phyloP scores from a whole-genome alignment of 2,329 filamentous ascomycete genomes.

The Waltergamsia citrina region DNA sequence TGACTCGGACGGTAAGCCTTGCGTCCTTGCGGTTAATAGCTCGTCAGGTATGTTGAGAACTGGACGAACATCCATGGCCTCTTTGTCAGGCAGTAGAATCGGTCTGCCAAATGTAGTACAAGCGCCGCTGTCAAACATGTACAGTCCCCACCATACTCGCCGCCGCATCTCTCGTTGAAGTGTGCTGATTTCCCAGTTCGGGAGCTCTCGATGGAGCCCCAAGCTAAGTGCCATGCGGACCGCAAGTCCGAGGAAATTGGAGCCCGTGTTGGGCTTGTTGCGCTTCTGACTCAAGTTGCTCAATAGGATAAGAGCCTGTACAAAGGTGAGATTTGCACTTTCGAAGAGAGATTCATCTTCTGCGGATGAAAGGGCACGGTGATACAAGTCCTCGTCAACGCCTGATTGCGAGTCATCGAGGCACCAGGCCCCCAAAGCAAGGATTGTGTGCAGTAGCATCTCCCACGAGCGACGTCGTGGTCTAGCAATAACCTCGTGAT shows the following conservation, averaged over 20 bases:
- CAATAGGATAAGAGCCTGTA: conserved; percentile 18
- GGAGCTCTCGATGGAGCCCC: conserved; percentile 33
- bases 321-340: conserved; percentile 19
- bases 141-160: conserved; percentile 31
- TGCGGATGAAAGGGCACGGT: conserved; percentile 14
- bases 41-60: conserved; percentile 19
- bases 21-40: conserved; percentile 13
- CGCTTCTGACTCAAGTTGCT: conserved; percentile 35
- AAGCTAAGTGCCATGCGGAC: conserved; percentile 35
- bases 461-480: conserved; percentile 19
- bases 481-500: conserved; percentile 19
- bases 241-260: conserved; percentile 35
- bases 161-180: conserved; percentile 26
- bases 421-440: conserved; percentile 26
- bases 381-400: conserved; percentile 18
- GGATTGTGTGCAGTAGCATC: conserved; percentile 24
- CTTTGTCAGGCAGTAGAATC: conserved; percentile 14
- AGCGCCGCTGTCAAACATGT: conserved; percentile 34
- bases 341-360: conserved; percentile 19
- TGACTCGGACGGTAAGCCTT: conserved; percentile 11
- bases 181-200: conserved; percentile 18
- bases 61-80: conserved; percentile 17
- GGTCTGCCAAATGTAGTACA: conserved; percentile 31
- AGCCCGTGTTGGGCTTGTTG: conserved; percentile 37
- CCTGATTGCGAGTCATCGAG: conserved; percentile 14